A percentile compares a stretch with the other conserved stretches of the same genome.
Conservation (phyloP, 1,284 basidiomycete genomes). For the Pseudozyma thailandica region DNA sequence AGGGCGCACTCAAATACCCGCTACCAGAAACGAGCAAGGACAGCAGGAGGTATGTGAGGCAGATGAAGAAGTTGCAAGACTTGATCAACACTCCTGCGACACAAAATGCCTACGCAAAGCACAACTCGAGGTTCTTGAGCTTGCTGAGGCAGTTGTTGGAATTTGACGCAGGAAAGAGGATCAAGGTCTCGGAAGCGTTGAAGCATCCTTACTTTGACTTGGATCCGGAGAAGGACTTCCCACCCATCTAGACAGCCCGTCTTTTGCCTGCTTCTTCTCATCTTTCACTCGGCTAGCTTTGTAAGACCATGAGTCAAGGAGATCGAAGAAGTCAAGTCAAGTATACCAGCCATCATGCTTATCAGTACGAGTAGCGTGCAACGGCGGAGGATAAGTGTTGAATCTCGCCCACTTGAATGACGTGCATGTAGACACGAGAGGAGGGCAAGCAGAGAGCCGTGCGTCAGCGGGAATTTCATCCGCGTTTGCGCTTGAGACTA, state of each 20-base stretch:
- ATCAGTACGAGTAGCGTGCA: too few species aligned
- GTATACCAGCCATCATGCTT: too few species aligned
- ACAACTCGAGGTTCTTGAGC: slow-evolving; percentile 83
- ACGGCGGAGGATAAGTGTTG: too few species aligned
- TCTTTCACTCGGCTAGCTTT: too few species aligned
- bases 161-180: slow-evolving; percentile 83
- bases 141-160: slow-evolving; percentile 86
- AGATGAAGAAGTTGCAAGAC: slow-evolving; percentile 84
- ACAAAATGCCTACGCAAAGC: slow-evolving; percentile 52
- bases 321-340: too few species aligned
- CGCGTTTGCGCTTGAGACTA: too few species aligned
- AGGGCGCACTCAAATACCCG: slow-evolving; percentile 87
- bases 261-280: too few species aligned
- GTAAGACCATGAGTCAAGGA: too few species aligned
- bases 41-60: slow-evolving; percentile 91
- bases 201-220: slow-evolving; percentile 66
- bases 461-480: too few species aligned
- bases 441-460: too few species aligned
- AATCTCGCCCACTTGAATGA: too few species aligned
- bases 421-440: too few species aligned
- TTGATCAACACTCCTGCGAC: slow-evolving; percentile 74
- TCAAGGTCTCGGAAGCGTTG: slow-evolving; percentile 62
- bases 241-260: slow-evolving; percentile 21
- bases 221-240: slow-evolving; percentile 58
- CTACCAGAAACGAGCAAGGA: slow-evolving; percentile 85